Base-by-base conservation (phyloP, 768 basidiomycete genomes). In the Clavulina sp. region DNA sequence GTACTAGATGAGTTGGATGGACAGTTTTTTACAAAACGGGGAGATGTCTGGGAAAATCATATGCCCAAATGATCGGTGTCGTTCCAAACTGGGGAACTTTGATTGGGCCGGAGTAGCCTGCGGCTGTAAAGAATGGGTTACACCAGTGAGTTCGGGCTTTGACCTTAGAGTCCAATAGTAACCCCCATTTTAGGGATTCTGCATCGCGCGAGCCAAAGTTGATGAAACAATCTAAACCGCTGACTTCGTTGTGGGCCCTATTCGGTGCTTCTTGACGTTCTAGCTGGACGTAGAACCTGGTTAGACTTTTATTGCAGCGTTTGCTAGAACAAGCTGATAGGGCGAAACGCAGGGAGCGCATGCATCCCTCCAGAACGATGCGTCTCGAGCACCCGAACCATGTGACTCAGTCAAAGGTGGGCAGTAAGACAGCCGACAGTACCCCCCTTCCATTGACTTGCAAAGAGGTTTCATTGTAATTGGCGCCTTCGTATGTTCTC, bases 31-130 rank as follows among this genome's bases (percentile, higher is more conserved):
- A 5, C 71, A 77, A 32, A 64, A 68, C n/a, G 92, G 89, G 0
- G 72, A 78, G 41, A 67, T 92, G 33, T 75, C 80, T 0, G 95
- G 95, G 18, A 95, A 91, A 71, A 84, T 99, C 57, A 54, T 75
- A 0, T 99, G 95, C 59, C 95, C 95, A 3, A 93, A 92, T 64
- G 73, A 79, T 59, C 89, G 85, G 60, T 99, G 95, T 59, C 73
- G 74, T 2, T 79, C 76, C 24, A 99, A 99, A 68, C 71, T 99
- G 18, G 95, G 95, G 2, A 95, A 86, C 63, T 97, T 80, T 59
- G 91, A 95, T 62, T 99, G 95, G 95, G 88, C 91, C 3, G 93
- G 93, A 0, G 78, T 86, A 28, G 76, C 80, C 59, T 93, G 91
- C 61, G 82, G 85, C 23, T 96, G 91, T 61, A 84, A 81, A 59